phyloP scores from a whole-genome alignment of 352 stramenopile genomes.

The Blastocystis sp. region DNA sequence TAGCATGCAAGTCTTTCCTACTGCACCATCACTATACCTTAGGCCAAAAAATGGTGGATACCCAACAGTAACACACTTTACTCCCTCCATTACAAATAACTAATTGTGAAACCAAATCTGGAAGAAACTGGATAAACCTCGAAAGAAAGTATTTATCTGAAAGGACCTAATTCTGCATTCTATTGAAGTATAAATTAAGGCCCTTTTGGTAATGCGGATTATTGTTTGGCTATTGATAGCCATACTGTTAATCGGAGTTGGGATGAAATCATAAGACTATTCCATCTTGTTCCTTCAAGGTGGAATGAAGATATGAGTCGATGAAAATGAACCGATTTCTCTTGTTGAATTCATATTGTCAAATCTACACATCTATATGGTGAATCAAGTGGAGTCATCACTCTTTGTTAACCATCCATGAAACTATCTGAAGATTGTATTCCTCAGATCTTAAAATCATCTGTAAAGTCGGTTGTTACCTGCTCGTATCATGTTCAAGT shows the following conservation, averaged over 20 bases:
- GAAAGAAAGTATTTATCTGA: background rate
- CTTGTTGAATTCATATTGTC: too few relatives aligned
- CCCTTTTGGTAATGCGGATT: too few relatives aligned
- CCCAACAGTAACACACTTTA: slow-evolving; percentile 63
- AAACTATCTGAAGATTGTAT: background rate
- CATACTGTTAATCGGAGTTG: background rate
- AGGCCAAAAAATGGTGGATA: background rate
- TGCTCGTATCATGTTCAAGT: slow-evolving; percentile 37
- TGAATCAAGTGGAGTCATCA: too few relatives aligned
- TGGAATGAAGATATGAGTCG: background rate
- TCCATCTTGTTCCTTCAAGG: background rate
- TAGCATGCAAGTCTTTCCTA: slow-evolving; percentile 89
- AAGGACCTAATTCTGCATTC: background rate
- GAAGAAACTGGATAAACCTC: background rate
- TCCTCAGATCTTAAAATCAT: background rate
- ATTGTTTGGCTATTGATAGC: too few relatives aligned
- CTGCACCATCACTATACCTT: slow-evolving; percentile 79
- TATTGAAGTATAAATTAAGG: background rate
- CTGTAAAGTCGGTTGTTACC: background rate
- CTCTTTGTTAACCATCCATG: background rate
- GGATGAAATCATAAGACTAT: background rate
- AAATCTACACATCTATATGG: too few relatives aligned
- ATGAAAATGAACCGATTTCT: background rate
- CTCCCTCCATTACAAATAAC: slow-evolving; percentile 41
- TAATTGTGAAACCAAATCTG: background rate